These are phyloP conservation scores for Termitomyces sp. DNA, from an alignment of 768 basidiomycete genomes.

Conservation along the genomic window DNA sequence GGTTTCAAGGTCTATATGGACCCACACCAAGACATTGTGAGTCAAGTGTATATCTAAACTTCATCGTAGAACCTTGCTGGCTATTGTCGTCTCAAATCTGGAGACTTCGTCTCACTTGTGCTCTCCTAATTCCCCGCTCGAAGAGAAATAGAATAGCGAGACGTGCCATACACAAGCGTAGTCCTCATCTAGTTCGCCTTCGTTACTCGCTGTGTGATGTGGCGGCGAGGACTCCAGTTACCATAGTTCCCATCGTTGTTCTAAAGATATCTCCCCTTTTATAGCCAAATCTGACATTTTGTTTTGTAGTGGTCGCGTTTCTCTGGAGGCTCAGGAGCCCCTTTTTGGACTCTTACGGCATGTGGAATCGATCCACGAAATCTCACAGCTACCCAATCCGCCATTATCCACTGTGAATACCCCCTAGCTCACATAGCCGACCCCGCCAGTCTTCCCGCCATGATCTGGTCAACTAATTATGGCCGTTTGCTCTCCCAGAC, in stretches of 20 bases:
- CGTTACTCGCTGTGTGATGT: too few species aligned
- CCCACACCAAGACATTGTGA: conserved; percentile 91
- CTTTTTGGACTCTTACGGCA: conserved; percentile 87
- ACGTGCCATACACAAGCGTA: not conserved
- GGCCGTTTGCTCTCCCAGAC: conserved; percentile 84
- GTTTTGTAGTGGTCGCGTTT: conserved; percentile 83
- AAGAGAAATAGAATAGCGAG: not conserved
- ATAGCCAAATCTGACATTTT: not conserved
- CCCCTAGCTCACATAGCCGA: conserved; percentile 54
- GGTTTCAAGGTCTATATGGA: conserved; percentile 93
- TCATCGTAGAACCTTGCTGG: not conserved
- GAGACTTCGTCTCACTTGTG: not conserved
- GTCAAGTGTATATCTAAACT: conserved; percentile 22
- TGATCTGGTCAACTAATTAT: conserved; percentile 98
- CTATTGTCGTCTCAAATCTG: not conserved
- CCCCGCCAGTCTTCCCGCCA: conserved; percentile 76
- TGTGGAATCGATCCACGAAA: conserved; percentile 87
- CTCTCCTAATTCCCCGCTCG: not conserved
- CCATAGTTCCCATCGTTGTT: not conserved
- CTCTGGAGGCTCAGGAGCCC: conserved; percentile 91
- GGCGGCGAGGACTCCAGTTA: not conserved
- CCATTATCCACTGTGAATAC: conserved; percentile 89
- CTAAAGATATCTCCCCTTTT: not conserved
- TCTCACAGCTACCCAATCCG: conserved; percentile 80
- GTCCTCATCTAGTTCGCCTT: not conserved